phyloP scores from a whole-genome alignment of 2,329 filamentous ascomycete species.

The Nannizziopsis barbatae region DNA sequence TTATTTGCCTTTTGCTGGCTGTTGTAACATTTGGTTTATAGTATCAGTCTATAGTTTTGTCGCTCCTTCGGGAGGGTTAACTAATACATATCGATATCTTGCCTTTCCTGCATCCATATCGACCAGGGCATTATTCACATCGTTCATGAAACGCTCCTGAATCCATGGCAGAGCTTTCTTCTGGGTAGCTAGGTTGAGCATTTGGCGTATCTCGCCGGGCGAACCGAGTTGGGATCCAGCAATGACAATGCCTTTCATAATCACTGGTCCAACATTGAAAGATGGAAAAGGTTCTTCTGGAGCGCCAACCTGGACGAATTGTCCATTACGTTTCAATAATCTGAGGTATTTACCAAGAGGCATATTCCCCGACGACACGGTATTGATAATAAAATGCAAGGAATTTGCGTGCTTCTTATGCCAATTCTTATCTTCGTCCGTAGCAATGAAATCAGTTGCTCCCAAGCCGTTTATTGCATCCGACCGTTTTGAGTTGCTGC shows the following conservation, averaged over 20 bases:
- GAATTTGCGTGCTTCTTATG: constrained; percentile 36
- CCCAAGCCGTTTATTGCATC: constrained; percentile 44
- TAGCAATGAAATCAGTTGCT: constrained; percentile 47
- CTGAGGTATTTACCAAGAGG: constrained; percentile 51
- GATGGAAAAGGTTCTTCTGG: constrained; percentile 49
- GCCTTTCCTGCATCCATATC: constrained; percentile 39
- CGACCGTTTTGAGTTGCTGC: constrained; percentile 39
- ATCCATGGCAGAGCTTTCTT: constrained; percentile 36
- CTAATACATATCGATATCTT: constrained; percentile 38
- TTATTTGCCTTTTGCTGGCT: not conserved
- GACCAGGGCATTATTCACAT: constrained; percentile 34
- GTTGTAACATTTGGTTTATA: not conserved
- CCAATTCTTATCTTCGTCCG: constrained; percentile 47
- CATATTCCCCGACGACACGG: constrained; percentile 51
- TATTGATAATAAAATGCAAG: constrained; percentile 47
- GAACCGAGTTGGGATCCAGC: constrained; percentile 40
- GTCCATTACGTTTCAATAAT: constrained; percentile 49
- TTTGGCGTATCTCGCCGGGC: constrained; percentile 33
- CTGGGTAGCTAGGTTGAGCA: constrained; percentile 35
- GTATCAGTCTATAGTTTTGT: constrained; percentile 22
- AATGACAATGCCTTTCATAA: constrained; percentile 45
- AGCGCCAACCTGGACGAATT: constrained; percentile 55
- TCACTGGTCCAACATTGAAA: constrained; percentile 48
- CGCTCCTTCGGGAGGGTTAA: constrained; percentile 26
- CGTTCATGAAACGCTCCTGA: constrained; percentile 31